Evolutionary conservation across 306 rosid genomes (phyloP), one percentile per base, ranked within the genome.

Genomic region (Rosa rugosa): DNA sequence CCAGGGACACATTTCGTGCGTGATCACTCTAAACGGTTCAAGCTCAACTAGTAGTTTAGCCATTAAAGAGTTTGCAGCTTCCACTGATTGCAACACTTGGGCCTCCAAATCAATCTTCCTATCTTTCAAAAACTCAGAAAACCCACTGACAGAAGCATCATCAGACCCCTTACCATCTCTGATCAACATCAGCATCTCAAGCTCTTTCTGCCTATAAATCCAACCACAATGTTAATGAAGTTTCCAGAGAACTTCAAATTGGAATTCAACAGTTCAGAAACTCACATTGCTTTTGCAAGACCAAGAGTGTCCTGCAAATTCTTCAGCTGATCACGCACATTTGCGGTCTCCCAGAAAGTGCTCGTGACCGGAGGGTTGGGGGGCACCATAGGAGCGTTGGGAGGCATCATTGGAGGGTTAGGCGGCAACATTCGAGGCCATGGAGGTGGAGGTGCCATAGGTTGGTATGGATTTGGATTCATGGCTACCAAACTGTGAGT

Each of bases 261-360:
- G 45, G 13, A 45, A 53, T 0, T 34, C 25, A 27, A 31, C 17
- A 12, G 10, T 63, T 54, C 5, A 22, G 23, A 79, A 69, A 53
- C 91, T 3, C 86, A 88, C 94, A 94, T 85, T 81, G 92, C 86
- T 76, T 82, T 85, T 31, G 93, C 94, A 8, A 88, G 91, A 87
- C 71, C 77, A 18, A 92, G 92, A 77, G 92, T 87, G 20, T 83
- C 84, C 46, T 92, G 94, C 84, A 94, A 80, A 44, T 89, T 91
- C 57, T 79, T 76, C 14, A 89, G 86, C 68, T 83, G 84, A 50
- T 82, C 87, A 1, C 67, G 62, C 16, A 92, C 90, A 54, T 87
- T 94, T n/a, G 64, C 60, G 60, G 77, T 86, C 67, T 84, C 75
- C 98, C 98, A 94, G 81, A 92, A 92, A 65, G 90, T 69, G 77